Evolutionary conservation across 2,329 filamentous ascomycete genomes (phyloP).

Genomic region (Fusarium penzigii): DNA sequence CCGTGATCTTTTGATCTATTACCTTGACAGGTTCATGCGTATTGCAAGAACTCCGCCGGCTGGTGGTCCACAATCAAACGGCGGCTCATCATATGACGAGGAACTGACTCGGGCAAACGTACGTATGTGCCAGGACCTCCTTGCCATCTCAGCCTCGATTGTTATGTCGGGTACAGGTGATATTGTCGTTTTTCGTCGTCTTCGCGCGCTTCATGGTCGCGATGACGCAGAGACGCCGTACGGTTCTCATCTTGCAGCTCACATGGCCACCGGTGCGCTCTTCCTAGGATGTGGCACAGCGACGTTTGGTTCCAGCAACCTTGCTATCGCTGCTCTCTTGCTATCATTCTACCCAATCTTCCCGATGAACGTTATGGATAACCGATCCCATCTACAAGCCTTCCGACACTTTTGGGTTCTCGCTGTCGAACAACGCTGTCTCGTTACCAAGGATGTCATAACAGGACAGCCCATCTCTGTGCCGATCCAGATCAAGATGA

Average conservation of each 20-base stretch:
- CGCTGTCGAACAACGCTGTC: conserved; percentile 83
- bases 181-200: conserved; percentile 76
- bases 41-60: conserved; percentile 62
- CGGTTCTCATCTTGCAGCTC: conserved; percentile 88
- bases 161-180: conserved; percentile 98
- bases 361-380: conserved; percentile 86
- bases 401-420: conserved; percentile 98
- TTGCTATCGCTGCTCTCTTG: conserved; percentile 82
- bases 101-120: conserved; percentile 81
- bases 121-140: conserved; percentile 85
- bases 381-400: conserved; percentile 90
- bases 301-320: conserved; percentile 85
- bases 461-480: conserved; percentile 78
- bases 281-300: conserved; percentile 92
- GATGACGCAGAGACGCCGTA: conserved; percentile 84
- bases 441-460: conserved; percentile 84
- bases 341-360: conserved; percentile 95
- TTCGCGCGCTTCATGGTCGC: conserved; percentile 85
- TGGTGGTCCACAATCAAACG: conserved; percentile 30
- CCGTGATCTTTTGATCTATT: conserved; percentile 78
- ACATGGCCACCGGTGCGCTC: conserved; percentile 86
- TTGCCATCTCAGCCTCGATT: conserved; percentile 78
- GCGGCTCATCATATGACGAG: conserved; percentile 68
- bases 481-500: conserved; percentile 67
- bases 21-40: conserved; percentile 83